Base-by-base conservation (phyloP, 2,329 filamentous ascomycete genomes). In the Penicillium sp. region DNA sequence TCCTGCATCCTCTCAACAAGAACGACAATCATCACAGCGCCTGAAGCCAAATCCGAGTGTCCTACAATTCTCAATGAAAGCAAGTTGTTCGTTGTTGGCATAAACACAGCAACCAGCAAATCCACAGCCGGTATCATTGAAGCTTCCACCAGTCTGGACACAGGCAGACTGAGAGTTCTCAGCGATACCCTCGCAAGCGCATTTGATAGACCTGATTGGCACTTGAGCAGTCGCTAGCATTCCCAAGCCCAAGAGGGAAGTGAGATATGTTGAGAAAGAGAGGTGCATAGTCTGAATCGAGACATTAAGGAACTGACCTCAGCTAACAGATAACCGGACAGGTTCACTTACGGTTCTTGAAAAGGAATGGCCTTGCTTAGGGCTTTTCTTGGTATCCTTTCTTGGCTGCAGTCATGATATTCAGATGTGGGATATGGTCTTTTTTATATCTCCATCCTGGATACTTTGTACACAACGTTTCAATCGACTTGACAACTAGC, bases 81-180 rank as follows among this genome's bases (percentile, higher is more conserved):
- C 31, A 13, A 4, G 15, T 26, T 51, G 49, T 41, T 51, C 43
- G 21, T 19, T 31, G n/a, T 46, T 46, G 29, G 49, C 39, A 40
- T 51, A 51, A 21, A 51, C 39, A 48, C 49, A 51, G 34, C 49
- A 51, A 17, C 45, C 44, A 4, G 49, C 21, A 29, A 51, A 51
- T 6, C 45, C 49, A 29, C 49, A 51, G 9, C 28, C 49, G 2
- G 12, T 9, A 13, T 9, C 45, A 37, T 41, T 41, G 19, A 41
- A 51, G 6, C n/a, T 28, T 29, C 43, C 49, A 7, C 49, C 49
- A n/a, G 21, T 43, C 21, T 29, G 28, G 29, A 7, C 19, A 38
- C 49, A 51, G 15, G 45, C 49, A n/a, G 33, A 31, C 4, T 41
- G 39, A 6, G 38, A 39, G 19, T 43, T 17, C 5, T 42, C 45